Conservation (phyloP, 441 rosid species). For the Populus trichocarpa region DNA sequence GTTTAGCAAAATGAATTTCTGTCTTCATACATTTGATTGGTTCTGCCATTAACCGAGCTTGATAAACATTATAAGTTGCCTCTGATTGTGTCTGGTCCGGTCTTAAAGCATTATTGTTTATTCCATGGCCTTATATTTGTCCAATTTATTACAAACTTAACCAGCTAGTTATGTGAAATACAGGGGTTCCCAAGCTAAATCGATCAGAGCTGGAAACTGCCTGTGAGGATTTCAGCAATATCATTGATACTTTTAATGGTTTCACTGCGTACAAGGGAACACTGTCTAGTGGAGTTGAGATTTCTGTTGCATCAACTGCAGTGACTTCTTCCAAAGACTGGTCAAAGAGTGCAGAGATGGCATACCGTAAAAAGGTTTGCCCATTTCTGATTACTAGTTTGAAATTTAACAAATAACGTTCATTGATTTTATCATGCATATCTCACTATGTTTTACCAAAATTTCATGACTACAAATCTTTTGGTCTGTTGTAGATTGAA, state of each 20-base stretch:
- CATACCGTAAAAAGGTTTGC: conserved; percentile 62
- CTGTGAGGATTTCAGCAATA: conserved; percentile 93
- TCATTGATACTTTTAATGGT: conserved; percentile 44
- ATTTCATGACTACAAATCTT: background rate
- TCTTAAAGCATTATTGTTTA: background rate
- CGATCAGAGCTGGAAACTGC: conserved; percentile 80
- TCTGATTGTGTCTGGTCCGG: background rate
- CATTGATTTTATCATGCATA: background rate
- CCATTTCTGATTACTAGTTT: conserved; percentile 1
- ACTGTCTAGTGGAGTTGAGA: conserved; percentile 85
- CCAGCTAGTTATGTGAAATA: conserved; percentile 4
- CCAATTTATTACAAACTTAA: background rate
- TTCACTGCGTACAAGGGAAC: conserved; percentile 78
- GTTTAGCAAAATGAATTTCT: background rate
- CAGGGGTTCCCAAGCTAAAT: conserved; percentile 95
- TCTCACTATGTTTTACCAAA: background rate
- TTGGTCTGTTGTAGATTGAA: conserved; percentile 46
- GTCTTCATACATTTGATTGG: background rate
- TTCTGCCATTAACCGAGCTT: background rate
- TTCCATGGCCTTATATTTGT: background rate
- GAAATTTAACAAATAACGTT: background rate
- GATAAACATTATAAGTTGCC: background rate
- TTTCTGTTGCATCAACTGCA: conserved; percentile 61
- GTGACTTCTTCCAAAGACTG: conserved; percentile 51
- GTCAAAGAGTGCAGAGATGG: conserved; percentile 51